phyloP scores from a whole-genome alignment of 139 green algal genomes.

The Chlorella sp. region DNA sequence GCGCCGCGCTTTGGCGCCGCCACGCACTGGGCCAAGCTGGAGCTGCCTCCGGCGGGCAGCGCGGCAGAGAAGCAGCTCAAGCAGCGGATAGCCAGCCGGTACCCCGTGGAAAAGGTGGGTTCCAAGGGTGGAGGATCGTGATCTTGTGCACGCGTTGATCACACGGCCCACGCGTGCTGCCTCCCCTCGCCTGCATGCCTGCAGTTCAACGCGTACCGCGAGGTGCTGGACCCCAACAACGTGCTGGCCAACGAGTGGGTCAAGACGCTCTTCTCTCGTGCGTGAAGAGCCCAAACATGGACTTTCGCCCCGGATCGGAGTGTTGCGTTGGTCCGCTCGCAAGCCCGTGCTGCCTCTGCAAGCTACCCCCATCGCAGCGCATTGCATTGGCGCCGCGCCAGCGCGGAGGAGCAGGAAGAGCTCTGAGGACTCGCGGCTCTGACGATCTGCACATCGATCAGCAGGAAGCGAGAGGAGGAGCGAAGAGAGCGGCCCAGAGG shows the following conservation, averaged over 20 bases:
- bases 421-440: no score
- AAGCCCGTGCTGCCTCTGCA: no score
- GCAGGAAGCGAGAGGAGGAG: no score
- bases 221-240: conserved; percentile 77
- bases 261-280: conserved; percentile 61
- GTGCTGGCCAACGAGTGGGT: conserved; percentile 75
- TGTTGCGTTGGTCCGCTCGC: no score
- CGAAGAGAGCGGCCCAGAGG: no score
- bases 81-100: conserved; percentile 11
- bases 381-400: no score
- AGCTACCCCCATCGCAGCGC: no score
- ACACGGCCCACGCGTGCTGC: not conserved
- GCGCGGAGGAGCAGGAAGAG: no score
- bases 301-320: no score
- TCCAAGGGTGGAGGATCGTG: no score
- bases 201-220: conserved; percentile 48
- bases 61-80: not conserved
- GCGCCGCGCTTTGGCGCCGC: conserved; percentile 68
- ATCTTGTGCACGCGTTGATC: not conserved
- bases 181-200: not conserved
- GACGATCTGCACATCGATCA: no score
- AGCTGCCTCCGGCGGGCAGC: conserved; percentile 31
- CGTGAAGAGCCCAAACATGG: no score
- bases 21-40: conserved; percentile 97
- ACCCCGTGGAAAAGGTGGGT: conserved; percentile 30